Evolutionary conservation across 2,329 filamentous ascomycete species (phyloP).

Genomic region (Aspergillus transmontanensis): DNA sequence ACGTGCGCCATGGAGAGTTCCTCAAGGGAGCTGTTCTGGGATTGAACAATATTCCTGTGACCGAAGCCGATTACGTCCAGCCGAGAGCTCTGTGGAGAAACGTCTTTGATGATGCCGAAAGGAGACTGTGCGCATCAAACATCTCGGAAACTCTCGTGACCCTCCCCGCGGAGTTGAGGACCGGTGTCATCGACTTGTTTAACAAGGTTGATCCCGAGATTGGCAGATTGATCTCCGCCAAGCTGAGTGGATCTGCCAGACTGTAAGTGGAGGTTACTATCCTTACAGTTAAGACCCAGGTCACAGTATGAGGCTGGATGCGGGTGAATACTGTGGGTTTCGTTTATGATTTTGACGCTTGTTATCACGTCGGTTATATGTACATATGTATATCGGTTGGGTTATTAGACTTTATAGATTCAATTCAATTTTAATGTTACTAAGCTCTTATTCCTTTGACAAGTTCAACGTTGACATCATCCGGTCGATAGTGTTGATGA

Average conservation of each 20-base stretch:
- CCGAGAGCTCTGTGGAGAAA: constrained; percentile 32
- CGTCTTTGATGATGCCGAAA: constrained; percentile 30
- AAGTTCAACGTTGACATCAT: not conserved
- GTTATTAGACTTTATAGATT: not conserved
- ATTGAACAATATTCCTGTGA: constrained; percentile 27
- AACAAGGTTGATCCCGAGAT: constrained; percentile 24
- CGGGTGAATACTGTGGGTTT: not conserved
- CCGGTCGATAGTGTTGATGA: not conserved
- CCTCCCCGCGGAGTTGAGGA: constrained; percentile 21
- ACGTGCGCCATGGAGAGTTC: constrained; percentile 26
- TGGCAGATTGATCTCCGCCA: constrained; percentile 20
- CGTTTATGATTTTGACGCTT: not conserved
- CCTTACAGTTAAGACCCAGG: not conserved
- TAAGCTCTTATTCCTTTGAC: not conserved
- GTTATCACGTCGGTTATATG: not conserved
- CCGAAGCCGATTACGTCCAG: constrained; percentile 35
- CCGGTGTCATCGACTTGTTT: constrained; percentile 24
- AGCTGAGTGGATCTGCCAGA: constrained; percentile 10
- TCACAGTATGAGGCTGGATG: not conserved
- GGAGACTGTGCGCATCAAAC: constrained; percentile 25
- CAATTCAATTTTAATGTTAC: not conserved
- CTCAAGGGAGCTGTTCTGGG: constrained; percentile 24
- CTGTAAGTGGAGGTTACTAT: not conserved
- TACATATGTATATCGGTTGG: not conserved
- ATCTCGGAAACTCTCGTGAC: constrained; percentile 26